Evolutionary conservation across 1,284 basidiomycete genomes (phyloP).

Genomic region (Quambalaria eucalypti): DNA sequence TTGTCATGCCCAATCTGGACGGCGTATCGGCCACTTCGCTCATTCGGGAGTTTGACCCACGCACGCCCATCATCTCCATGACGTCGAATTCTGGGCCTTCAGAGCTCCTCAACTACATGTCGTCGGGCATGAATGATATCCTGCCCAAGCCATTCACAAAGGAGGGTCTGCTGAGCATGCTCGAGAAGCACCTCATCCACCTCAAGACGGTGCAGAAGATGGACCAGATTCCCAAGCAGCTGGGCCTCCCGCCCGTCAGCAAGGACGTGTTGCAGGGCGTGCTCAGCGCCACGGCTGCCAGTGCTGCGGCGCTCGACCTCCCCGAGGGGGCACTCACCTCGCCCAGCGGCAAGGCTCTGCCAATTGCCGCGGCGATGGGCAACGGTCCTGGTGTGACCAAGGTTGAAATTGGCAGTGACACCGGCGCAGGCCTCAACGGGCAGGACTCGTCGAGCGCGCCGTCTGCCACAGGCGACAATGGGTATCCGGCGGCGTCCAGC

Average conservation of each 20-base stretch:
- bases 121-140: slow-evolving; percentile 86
- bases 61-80: slow-evolving; percentile 95
- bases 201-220: slow-evolving; percentile 70
- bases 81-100: slow-evolving; percentile 83
- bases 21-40: slow-evolving; percentile 75
- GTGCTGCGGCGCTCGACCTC: slow-evolving; percentile 1
- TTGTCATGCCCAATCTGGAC: slow-evolving; percentile 87
- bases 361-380: slow-evolving; percentile 10
- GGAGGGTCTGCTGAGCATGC: slow-evolving; percentile 76
- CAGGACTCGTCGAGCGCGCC: too few species aligned
- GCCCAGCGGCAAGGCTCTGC: not conserved
- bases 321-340: not conserved
- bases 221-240: slow-evolving; percentile 20
- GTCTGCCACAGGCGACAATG: too few species aligned
- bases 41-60: slow-evolving; percentile 85
- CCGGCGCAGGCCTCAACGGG: too few species aligned
- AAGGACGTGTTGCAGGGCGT: slow-evolving; percentile 12
- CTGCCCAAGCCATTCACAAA: slow-evolving; percentile 95
- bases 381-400: slow-evolving; percentile 7
- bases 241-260: slow-evolving; percentile 12
- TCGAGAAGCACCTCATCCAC: slow-evolving; percentile 92
- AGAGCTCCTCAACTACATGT: slow-evolving; percentile 85
- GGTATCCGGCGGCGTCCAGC: not conserved
- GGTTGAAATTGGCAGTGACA: too few species aligned
- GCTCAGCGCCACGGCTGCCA: slow-evolving; percentile 10